A percentile compares a stretch with the other conserved stretches of the same genome.
These are phyloP conservation scores for Chrysosporium keratinophilum DNA, from an alignment of 2,329 filamentous ascomycete species.

Conservation along the genomic window DNA sequence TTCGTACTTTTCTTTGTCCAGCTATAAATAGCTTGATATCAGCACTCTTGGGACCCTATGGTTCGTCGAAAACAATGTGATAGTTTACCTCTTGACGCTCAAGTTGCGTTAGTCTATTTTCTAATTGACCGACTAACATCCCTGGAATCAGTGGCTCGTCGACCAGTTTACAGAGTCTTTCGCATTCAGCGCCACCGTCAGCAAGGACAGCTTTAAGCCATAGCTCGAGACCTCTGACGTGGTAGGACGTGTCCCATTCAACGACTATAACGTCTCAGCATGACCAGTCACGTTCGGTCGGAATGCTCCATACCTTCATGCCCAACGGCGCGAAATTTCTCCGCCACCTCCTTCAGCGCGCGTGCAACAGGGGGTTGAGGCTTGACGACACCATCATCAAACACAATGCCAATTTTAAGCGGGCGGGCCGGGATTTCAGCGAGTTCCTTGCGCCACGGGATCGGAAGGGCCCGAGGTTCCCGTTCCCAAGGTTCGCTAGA, in stretches of 20 bases:
- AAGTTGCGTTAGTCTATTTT: constrained; percentile 21
- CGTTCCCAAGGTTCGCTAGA: constrained; percentile 28
- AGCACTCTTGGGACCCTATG: background rate
- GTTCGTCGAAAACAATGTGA: background rate
- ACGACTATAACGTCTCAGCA: constrained; percentile 20
- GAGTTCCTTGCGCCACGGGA: constrained; percentile 29
- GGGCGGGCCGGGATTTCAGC: constrained; percentile 29
- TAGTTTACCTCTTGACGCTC: constrained; percentile 23
- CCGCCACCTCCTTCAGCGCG: constrained; percentile 45
- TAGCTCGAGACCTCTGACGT: constrained; percentile 23
- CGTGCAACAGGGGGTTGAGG: constrained; percentile 51
- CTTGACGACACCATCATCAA: constrained; percentile 50
- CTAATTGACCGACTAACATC: constrained; percentile 27
- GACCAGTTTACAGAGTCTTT: constrained; percentile 22
- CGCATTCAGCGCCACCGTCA: constrained; percentile 26
- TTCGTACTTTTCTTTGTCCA: constrained; percentile 23
- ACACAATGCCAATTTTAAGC: constrained; percentile 51
- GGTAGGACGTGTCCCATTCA: constrained; percentile 26
- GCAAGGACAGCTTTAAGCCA: constrained; percentile 28
- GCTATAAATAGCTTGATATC: constrained; percentile 10
- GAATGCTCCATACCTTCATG: constrained; percentile 38
- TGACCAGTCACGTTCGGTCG: background rate
- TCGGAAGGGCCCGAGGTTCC: constrained; percentile 28
- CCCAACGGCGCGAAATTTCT: constrained; percentile 36
- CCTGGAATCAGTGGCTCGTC: constrained; percentile 28